Evolutionary conservation across 176 grass and related monocot genomes (phyloP), one percentile per base, ranked within the genome.

Genomic region (Hsuehochloa calcarea): DNA sequence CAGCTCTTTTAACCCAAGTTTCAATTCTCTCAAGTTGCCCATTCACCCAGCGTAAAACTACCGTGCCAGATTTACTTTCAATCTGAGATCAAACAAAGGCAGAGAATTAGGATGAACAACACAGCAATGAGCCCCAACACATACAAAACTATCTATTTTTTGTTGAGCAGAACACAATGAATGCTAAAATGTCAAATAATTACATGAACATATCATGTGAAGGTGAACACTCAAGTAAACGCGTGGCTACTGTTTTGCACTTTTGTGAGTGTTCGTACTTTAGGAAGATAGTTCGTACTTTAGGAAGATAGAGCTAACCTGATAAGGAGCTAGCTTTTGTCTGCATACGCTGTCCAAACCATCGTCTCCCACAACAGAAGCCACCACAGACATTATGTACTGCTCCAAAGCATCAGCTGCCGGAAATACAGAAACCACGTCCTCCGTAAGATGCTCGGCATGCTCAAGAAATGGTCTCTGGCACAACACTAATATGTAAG

Each of bases 381-480:
- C 86, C 82, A 99, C 91, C 64, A 92, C 67, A 68, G 91, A 92
- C 70, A 99, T 91, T 80, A 96, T 90, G 75, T 91, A 92, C 71
- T 96, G 91, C 69, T 99, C 93, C 56, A 99, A 84, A 90, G 84
- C 75, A 87, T 92, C 88, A 85, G 93, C 90, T 90, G 86, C 91
- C 4, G 93, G 96, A 65, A 99, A 99, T 80, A 99, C 96, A 75
- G 77, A 87, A 62, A 99, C 96, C 59, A 96, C 96, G 26, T 96
- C 96, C 85, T 99, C 96, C 12, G 96, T 99, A 83, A 99, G 86
- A 86, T 99, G 96, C 80, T 99, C 93, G 61, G 90, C 78, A 58
- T 82, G 91, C 82, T 96, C 93, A 92, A 99, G 87, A 78, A 96
- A 99, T 59, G 96, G 93, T 93, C 79, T 92, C 96, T 99, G 90